Evolutionary conservation across 2,329 filamentous ascomycete genomes (phyloP).

Genomic region (Penicillium paneum): DNA sequence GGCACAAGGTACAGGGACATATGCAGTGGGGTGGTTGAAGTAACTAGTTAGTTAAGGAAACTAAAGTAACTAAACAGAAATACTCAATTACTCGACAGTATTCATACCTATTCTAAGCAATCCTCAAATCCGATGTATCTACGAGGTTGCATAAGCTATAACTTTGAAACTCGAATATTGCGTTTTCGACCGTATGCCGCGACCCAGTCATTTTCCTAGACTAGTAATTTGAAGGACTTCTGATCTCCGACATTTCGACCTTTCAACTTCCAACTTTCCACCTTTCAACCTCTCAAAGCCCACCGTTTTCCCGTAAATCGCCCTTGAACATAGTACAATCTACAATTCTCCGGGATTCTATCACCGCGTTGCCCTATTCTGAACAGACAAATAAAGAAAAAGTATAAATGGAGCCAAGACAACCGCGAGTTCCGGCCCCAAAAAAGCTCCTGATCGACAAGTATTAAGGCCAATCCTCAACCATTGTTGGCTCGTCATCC

Average conservation of each 20-base stretch:
- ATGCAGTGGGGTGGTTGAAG: too few species aligned
- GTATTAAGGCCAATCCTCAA: constrained; percentile 12
- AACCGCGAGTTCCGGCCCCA: neutral
- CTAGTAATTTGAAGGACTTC: constrained; percentile 21
- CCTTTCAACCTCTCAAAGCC: neutral
- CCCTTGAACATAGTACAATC: too few species aligned
- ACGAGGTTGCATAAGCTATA: neutral
- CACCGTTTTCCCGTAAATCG: neutral
- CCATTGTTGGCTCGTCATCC: constrained; percentile 19
- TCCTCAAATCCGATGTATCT: neutral
- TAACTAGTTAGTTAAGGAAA: too few species aligned
- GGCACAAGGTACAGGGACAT: neutral
- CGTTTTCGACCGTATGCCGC: constrained; percentile 20
- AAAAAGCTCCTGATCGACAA: constrained; percentile 20
- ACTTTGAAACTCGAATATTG: constrained; percentile 13
- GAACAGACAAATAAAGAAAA: neutral
- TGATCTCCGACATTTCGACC: constrained; percentile 11
- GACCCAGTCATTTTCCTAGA: constrained; percentile 28
- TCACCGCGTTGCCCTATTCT: neutral
- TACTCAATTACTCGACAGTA: neutral
- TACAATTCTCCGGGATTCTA: neutral
- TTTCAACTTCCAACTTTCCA: neutral
- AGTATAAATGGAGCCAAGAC: neutral
- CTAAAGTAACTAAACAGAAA: neutral
- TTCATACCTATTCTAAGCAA: neutral